Evolutionary conservation across 352 stramenopile species (phyloP), one percentile per base, ranked within the genome.

Genomic region (Globisporangium barbulae): DNA sequence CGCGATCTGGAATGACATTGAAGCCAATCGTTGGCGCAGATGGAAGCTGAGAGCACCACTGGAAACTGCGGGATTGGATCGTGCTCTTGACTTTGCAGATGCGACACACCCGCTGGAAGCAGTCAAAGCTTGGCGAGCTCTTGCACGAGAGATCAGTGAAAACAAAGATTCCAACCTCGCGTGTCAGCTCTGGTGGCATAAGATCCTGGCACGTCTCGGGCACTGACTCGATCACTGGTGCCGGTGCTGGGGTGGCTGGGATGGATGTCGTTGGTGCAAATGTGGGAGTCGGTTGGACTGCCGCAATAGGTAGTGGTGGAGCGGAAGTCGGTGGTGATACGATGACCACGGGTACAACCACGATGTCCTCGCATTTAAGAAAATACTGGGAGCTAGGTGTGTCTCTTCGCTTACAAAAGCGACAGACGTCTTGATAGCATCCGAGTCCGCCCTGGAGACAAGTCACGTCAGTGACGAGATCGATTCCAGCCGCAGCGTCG

Each of bases 341-440:
- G 0, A 45, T 41, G 2, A 21, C 5, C 35, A 44, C 35, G 15
- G 33, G 21, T 5, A 42, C 7, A 37, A 30, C 25, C 1, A 35
- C 19, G n/a, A 66, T 49, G 12, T 42, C 15, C 12, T 54, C n/a
- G 9, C 65, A 71, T 10, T 13, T 9, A 5, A 64, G 19, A 4
- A 69, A 59, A 62, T 67, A 47, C 37, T 58, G 50, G 12, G 65
- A 67, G n/a, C 69, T 37, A 3, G 28, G 6, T 2, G 65, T 68
- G 25, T 53, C 41, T 30, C 41, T 30, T 12, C 47, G 17, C 41
- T 64, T 63, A 41, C 65, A 71, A 28, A 66, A 68, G 22, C 65
- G 65, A 10, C 65, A 71, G 21, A 61, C 31, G 9, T 65, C 41
- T 41, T 59, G 33, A 17, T 64, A 59, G 42, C 65, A 71, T 8